Conservation (phyloP, 2,329 filamentous ascomycete species). For the Chaetomiaceae sp. region DNA sequence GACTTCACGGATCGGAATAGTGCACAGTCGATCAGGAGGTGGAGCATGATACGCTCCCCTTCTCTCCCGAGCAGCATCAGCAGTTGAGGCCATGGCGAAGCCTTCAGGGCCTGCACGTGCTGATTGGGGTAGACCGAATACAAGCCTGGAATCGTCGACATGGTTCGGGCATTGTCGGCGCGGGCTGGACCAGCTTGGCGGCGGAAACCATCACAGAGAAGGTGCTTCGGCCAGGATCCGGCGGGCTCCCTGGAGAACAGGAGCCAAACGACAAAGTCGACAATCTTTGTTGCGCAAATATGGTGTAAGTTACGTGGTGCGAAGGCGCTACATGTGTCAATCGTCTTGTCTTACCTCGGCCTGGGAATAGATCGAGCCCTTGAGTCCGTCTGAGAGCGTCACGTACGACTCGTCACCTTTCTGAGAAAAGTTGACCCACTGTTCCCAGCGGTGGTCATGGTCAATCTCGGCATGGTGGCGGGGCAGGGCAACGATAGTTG, state of each 20-base stretch:
- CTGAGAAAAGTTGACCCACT: conserved; percentile 60
- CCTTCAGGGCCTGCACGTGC: conserved; percentile 64
- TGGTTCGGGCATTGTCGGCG: conserved; percentile 22
- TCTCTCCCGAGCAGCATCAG: conserved; percentile 68
- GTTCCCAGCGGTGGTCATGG: conserved; percentile 43
- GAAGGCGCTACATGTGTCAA: background rate
- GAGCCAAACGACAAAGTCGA: conserved; percentile 72
- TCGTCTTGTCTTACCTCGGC: conserved; percentile 50
- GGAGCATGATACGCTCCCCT: conserved; percentile 72
- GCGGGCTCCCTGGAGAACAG: conserved; percentile 59
- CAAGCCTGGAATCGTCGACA: conserved; percentile 58
- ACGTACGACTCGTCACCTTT: conserved; percentile 53
- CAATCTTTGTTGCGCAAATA: conserved; percentile 47
- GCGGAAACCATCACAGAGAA: conserved; percentile 81
- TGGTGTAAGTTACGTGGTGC: no score
- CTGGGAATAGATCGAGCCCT: conserved; percentile 50
- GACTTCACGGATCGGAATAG: conserved; percentile 63
- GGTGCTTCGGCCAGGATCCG: conserved; percentile 57
- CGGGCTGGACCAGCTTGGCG: conserved; percentile 32
- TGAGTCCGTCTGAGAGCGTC: conserved; percentile 45
- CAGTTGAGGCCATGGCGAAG: conserved; percentile 68
- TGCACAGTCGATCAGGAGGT: conserved; percentile 70
- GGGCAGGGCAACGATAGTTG: conserved; percentile 61
- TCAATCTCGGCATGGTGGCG: conserved; percentile 24
- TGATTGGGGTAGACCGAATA: conserved; percentile 61